phyloP scores from a whole-genome alignment of 208 protist genomes.

The Angomonas deanei region DNA sequence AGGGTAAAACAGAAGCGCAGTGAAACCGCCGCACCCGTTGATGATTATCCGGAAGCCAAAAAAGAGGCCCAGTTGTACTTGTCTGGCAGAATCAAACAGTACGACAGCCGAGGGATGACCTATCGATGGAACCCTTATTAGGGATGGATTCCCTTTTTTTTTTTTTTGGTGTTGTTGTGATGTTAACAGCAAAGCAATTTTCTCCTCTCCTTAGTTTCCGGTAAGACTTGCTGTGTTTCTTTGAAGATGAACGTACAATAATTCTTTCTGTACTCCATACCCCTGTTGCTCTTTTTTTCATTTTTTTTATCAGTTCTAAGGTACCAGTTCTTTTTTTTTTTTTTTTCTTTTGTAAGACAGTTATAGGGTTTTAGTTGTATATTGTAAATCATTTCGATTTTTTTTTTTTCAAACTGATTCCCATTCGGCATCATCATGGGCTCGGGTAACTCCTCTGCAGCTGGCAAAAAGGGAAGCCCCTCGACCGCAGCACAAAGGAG shows the following conservation, averaged over 20 bases:
- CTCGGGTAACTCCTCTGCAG: too few relatives aligned
- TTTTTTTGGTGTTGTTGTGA: constrained; percentile 1
- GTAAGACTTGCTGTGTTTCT: too few relatives aligned
- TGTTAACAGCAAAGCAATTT: not conserved
- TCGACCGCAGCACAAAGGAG: too few relatives aligned
- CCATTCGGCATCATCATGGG: too few relatives aligned
- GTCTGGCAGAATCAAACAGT: not conserved
- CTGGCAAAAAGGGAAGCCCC: too few relatives aligned
- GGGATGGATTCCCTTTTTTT: not conserved
- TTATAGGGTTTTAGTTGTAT: too few relatives aligned
- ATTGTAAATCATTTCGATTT: too few relatives aligned
- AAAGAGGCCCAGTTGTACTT: not conserved
- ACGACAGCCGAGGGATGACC: not conserved
- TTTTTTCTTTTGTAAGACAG: too few relatives aligned
- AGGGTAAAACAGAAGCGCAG: constrained; percentile 6
- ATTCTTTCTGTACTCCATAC: not conserved
- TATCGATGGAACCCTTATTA: not conserved
- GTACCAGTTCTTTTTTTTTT: not conserved
- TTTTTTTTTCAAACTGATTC: too few relatives aligned
- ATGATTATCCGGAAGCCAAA: too few relatives aligned
- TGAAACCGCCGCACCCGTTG: not conserved
- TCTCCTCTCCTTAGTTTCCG: too few relatives aligned
- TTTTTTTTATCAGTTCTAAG: constrained; percentile 3
- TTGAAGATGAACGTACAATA: not conserved
- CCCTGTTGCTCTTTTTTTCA: not conserved